Percentiles rank a stretch among this genome's conserved stretches.
Conservation (phyloP, 140 eudicot species). For the Anethum foeniculum region DNA sequence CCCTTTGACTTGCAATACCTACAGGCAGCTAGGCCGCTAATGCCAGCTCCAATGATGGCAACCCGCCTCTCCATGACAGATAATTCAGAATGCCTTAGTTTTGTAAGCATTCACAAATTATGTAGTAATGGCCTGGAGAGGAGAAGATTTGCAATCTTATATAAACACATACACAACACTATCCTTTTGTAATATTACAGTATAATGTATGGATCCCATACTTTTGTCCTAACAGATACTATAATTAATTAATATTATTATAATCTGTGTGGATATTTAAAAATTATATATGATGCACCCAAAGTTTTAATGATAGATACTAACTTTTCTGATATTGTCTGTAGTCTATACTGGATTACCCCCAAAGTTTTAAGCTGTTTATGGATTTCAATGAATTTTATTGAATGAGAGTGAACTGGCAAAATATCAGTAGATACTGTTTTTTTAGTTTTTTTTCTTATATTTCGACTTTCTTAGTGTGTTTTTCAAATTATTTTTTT, state of each 20-base stretch:
- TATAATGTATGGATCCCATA: neutral
- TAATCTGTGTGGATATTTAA: neutral
- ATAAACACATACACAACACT: neutral
- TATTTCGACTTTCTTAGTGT: neutral
- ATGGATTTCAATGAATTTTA: neutral
- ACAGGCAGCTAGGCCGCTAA: constrained; percentile 62
- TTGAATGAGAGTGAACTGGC: neutral
- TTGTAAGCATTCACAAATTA: neutral
- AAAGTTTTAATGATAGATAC: neutral
- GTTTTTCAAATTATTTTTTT: neutral
- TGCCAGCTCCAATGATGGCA: constrained; percentile 65
- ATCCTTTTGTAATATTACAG: constrained; percentile 1
- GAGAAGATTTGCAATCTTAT: neutral
- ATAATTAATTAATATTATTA: neutral
- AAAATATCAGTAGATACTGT: neutral
- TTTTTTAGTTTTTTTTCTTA: neutral
- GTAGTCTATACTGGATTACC: neutral
- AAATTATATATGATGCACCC: neutral
- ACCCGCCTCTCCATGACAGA: constrained; percentile 28
- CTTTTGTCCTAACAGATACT: neutral
- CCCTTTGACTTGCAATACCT: constrained; percentile 52
- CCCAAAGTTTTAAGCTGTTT: neutral
- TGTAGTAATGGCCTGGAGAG: neutral
- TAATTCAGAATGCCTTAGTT: neutral
- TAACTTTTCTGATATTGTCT: too few species aligned